Percentiles rank a stretch among this genome's conserved stretches.
Conservation (phyloP, 2,329 filamentous ascomycete species). For the Chaetomium globosum region DNA sequence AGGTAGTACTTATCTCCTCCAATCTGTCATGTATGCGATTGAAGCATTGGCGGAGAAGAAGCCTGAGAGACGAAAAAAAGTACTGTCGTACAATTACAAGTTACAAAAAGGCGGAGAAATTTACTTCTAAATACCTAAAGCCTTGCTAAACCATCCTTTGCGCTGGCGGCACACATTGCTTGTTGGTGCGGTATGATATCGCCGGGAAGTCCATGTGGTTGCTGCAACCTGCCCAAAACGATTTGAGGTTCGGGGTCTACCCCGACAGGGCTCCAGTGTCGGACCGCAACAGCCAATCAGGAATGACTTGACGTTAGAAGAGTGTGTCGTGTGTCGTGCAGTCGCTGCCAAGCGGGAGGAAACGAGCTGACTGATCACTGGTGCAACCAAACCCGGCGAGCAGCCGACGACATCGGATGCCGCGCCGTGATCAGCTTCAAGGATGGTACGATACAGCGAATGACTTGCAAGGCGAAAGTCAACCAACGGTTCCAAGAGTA, state of each 20-base stretch:
- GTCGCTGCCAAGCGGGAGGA: neutral
- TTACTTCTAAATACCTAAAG: neutral
- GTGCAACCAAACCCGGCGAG: constrained; percentile 9
- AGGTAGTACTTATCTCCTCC: too few relatives aligned
- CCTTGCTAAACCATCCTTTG: neutral
- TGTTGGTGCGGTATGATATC: neutral
- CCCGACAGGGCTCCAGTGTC: constrained; percentile 13
- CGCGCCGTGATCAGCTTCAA: neutral
- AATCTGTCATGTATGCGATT: too few relatives aligned
- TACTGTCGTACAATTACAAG: neutral
- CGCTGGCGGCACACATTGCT: neutral
- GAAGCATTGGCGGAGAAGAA: neutral
- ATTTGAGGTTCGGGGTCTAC: constrained; percentile 24
- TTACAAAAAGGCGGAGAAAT: neutral
- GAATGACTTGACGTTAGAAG: constrained; percentile 26
- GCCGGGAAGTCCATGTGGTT: neutral
- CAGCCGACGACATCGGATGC: constrained; percentile 7
- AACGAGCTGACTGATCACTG: constrained; percentile 12
- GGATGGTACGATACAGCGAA: neutral
- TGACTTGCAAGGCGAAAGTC: neutral
- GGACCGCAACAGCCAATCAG: constrained; percentile 21
- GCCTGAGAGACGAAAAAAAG: neutral
- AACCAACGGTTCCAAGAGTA: too few relatives aligned
- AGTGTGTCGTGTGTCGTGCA: constrained; percentile 4
- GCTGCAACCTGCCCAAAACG: constrained; percentile 17